Evolutionary conservation across 2,329 filamentous ascomycete genomes (phyloP).

Genomic region (Sclerotinia subarctica): DNA sequence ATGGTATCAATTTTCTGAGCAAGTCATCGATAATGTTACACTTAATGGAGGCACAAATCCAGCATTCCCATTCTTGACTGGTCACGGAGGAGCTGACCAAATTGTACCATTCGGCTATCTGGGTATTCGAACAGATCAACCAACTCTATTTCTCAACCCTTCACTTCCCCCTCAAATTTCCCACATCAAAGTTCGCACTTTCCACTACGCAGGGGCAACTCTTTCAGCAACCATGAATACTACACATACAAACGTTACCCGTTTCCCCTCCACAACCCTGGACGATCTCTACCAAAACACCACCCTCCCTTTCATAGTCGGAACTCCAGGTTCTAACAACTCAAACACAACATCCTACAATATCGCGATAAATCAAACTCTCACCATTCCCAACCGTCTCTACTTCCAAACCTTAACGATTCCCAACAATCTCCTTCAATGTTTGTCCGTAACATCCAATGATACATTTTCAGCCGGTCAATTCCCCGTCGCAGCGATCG

Average conservation of each 20-base stretch:
- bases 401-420: conserved; percentile 53
- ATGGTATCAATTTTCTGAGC: conserved; percentile 70
- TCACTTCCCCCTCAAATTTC: conserved; percentile 59
- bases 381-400: conserved; percentile 57
- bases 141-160: conserved; percentile 60
- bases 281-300: conserved; percentile 55
- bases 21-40: conserved; percentile 58
- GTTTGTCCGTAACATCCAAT: conserved; percentile 50
- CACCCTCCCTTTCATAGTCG: conserved; percentile 58
- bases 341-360: conserved; percentile 44
- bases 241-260: conserved; percentile 61
- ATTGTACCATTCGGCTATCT: conserved; percentile 66
- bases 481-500: conserved; percentile 64
- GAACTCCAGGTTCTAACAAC: conserved; percentile 42
- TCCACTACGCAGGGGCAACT: conserved; percentile 65
- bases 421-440: conserved; percentile 62
- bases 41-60: conserved; percentile 50
- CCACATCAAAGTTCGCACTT: conserved; percentile 56
- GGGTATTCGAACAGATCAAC: conserved; percentile 58
- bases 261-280: conserved; percentile 47
- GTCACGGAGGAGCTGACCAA: conserved; percentile 66
- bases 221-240: conserved; percentile 59
- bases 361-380: conserved; percentile 48
- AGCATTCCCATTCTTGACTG: conserved; percentile 61
- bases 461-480: conserved; percentile 58